A percentile compares a stretch with the other conserved stretches of the same genome.
Conservation (phyloP, 176 grass and related monocot genomes). For the Ananas comosus region DNA sequence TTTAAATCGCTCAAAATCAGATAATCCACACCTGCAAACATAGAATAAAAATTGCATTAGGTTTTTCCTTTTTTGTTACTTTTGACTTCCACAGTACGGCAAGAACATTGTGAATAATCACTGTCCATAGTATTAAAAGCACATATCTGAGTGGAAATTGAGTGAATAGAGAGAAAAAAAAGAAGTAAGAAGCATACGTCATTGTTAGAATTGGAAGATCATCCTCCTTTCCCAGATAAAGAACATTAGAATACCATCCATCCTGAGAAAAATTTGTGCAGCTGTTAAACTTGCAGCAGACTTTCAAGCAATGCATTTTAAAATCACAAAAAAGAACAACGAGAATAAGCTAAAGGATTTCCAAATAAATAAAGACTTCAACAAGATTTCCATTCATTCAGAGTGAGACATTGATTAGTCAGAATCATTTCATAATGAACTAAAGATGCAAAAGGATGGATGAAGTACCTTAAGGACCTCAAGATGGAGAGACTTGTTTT, state of each 20-base stretch:
- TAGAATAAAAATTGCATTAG: background rate
- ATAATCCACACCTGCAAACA: constrained; percentile 46
- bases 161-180: background rate
- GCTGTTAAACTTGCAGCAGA: background rate
- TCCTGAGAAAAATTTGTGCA: constrained; percentile 41
- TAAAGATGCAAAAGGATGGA: constrained; percentile 7
- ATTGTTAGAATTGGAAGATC: constrained; percentile 74
- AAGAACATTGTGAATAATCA: no score
- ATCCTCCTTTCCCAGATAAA: constrained; percentile 72
- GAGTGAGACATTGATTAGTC: no score
- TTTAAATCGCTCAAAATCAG: constrained; percentile 47
- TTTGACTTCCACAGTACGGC: no score
- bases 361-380: no score
- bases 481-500: constrained; percentile 57
- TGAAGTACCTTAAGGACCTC: constrained; percentile 60
- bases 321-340: background rate
- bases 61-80: no score
- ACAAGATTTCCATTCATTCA: background rate
- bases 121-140: no score
- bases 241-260: constrained; percentile 78
- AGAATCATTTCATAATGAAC: constrained; percentile 9
- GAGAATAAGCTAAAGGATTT: background rate
- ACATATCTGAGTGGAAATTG: no score
- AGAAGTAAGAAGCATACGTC: constrained; percentile 43
- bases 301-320: background rate